Evolutionary conservation across 2,329 filamentous ascomycete genomes (phyloP), one percentile per base, ranked within the genome.

Genomic region (Diaporthe aspalathi): DNA sequence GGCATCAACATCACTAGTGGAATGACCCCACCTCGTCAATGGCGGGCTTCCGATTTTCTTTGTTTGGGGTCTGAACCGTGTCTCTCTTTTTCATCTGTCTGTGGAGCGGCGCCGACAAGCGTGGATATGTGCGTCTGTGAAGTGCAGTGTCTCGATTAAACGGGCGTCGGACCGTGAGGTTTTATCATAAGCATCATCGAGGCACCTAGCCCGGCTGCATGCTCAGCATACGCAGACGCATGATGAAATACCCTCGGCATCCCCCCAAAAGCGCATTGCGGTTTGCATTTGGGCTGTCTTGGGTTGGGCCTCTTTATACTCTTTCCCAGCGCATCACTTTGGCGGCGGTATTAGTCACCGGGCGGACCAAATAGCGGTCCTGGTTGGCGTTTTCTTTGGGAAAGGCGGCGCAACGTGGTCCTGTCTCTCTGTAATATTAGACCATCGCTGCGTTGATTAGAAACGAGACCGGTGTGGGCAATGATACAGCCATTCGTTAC

Each of bases 1-100:
- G 81, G 82, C 74, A 81, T 68, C 60, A 70, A 45, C 75, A 77
- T 65, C 73, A 72, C 38, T 68, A 74, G 67, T 68, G 49, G 57
- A 29, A 38, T 29, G 40, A 68, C 35, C 56, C 22, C 24, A 12
- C 24, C 24, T 50, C 24, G 32, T 45, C 24, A 35, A 17, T 43
- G 20, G 32, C 20, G 22, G 67, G 56, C 45, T 72, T 72, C 35
- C 68, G 68, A 20, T 71, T 71, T 60, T 49, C 68, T 57, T 63
- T 68, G n/a, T 68, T 73, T 40, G 50, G 53, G 11, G 47, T 49
- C 24, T 70, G 52, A n/a, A 70, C 12, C 35, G 11, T 24, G 22
- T n/a, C n/a, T 50, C 38, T 63, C 20, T 43, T 14, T 56, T 53
- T 38, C 11, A 38, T 12, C 35, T 38, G 27, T 49, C 32, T 12